phyloP scores from a whole-genome alignment of 345 rosid genomes.

The Salix koriyanagi region DNA sequence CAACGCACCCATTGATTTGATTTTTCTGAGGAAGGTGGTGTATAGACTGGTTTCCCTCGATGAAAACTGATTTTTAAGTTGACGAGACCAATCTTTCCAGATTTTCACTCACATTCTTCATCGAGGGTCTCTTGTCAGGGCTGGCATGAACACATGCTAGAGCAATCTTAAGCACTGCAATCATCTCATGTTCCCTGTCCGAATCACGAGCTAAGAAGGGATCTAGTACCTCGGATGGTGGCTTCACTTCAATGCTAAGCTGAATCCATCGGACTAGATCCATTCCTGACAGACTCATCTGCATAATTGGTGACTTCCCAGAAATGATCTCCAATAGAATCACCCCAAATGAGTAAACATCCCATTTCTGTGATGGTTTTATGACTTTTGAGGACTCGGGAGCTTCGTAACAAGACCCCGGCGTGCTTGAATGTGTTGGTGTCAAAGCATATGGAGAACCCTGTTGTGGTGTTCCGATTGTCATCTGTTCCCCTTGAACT shows the following conservation, averaged over 20 bases:
- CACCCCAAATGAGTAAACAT: constrained; percentile 30
- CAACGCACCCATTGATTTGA: background rate
- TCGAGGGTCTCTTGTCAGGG: constrained; percentile 28
- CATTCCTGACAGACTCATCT: constrained; percentile 18
- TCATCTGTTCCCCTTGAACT: background rate
- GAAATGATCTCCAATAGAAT: constrained; percentile 24
- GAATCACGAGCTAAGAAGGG: constrained; percentile 21
- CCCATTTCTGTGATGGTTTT: constrained; percentile 34
- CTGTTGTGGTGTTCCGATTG: constrained; percentile 15
- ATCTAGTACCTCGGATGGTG: constrained; percentile 18
- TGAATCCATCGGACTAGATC: constrained; percentile 24
- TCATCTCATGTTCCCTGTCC: constrained; percentile 15
- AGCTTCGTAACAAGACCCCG: constrained; percentile 18
- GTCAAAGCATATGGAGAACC: constrained; percentile 16
- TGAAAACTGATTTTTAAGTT: background rate
- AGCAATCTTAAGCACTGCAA: constrained; percentile 17
- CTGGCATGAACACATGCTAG: constrained; percentile 23
- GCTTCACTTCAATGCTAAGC: constrained; percentile 22
- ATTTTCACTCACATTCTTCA: constrained; percentile 20
- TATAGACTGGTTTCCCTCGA: background rate
- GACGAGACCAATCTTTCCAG: constrained; percentile 10
- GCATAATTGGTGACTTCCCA: constrained; percentile 19
- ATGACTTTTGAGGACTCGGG: constrained; percentile 19
- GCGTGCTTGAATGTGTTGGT: constrained; percentile 11
- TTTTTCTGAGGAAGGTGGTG: background rate